These are phyloP conservation scores for Macrocybe gigantea DNA, from an alignment of 768 basidiomycete species.

Conservation along the genomic window DNA sequence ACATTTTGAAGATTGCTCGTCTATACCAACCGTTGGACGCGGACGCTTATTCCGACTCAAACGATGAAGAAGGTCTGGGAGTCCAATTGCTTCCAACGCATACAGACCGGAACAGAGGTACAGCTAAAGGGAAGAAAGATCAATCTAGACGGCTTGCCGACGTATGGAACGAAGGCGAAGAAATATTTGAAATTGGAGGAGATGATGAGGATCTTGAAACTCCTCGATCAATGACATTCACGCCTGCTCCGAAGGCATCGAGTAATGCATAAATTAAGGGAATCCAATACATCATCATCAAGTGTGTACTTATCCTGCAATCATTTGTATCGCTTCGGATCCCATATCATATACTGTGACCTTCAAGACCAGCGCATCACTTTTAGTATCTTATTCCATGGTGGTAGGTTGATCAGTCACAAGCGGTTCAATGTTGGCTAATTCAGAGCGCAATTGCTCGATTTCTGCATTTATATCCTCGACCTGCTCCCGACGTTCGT, in stretches of 20 bases:
- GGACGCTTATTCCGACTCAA: slow-evolving; percentile 39
- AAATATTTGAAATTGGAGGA: slow-evolving; percentile 63
- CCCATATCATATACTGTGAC: slow-evolving; percentile 4
- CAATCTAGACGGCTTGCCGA: slow-evolving; percentile 41
- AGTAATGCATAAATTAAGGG: too few relatives aligned
- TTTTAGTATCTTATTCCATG: neutral
- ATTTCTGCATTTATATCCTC: slow-evolving; percentile 38
- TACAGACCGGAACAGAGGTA: slow-evolving; percentile 13
- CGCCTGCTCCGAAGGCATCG: too few relatives aligned
- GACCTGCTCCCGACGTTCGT: neutral
- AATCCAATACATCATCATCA: too few relatives aligned
- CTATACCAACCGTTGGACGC: slow-evolving; percentile 69
- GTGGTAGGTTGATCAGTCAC: neutral
- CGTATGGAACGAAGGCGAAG: slow-evolving; percentile 78
- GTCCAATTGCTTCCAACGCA: slow-evolving; percentile 61
- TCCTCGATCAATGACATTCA: slow-evolving; percentile 5
- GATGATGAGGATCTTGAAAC: slow-evolving; percentile 47
- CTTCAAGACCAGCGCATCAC: slow-evolving; percentile 2
- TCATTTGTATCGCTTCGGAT: slow-evolving; percentile 3
- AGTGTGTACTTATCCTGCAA: too few relatives aligned
- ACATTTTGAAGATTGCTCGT: slow-evolving; percentile 53
- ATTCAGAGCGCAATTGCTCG: slow-evolving; percentile 28
- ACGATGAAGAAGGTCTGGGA: slow-evolving; percentile 38
- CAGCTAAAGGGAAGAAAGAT: slow-evolving; percentile 21
- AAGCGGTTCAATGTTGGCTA: slow-evolving; percentile 17